These are phyloP conservation scores for Globisporangium recalcitrans DNA, from an alignment of 352 stramenopile species.

Conservation along the genomic window DNA sequence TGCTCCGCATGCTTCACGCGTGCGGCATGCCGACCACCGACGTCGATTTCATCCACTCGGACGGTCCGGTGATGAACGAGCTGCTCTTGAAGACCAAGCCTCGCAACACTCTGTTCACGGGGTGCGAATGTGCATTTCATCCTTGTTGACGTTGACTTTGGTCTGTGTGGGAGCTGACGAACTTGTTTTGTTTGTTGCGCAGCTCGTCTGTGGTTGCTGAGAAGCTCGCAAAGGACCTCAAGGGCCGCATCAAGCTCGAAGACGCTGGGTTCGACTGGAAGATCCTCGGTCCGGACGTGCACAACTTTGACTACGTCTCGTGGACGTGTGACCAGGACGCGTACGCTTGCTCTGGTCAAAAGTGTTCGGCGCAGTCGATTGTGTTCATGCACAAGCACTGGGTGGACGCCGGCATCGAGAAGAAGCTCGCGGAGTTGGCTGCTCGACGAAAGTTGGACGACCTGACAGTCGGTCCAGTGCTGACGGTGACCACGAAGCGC, in stretches of 20 bases:
- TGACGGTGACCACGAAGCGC: conserved; percentile 95
- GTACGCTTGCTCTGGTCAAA: conserved; percentile 97
- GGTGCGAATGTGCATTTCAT: too few relatives aligned
- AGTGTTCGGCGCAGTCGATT: conserved; percentile 98
- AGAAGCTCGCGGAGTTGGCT: conserved; percentile 91
- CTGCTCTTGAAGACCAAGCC: conserved; percentile 92
- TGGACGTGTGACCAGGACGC: conserved; percentile 98
- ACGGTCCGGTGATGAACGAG: conserved; percentile 92
- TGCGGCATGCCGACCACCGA: conserved; percentile 94
- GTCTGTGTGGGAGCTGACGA: not conserved
- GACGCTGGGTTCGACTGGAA: conserved; percentile 99
- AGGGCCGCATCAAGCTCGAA: conserved; percentile 93
- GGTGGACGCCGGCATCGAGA: conserved; percentile 86
- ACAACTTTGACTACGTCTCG: conserved; percentile 96
- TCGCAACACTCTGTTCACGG: conserved; percentile 97
- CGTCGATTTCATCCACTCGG: conserved; percentile 96
- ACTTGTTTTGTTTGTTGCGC: not conserved
- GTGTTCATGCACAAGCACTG: conserved; percentile 99
- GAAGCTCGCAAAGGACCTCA: conserved; percentile 89
- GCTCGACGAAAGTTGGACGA: conserved; percentile 89
- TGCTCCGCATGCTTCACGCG: conserved; percentile 91
- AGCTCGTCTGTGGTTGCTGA: conserved; percentile 91
- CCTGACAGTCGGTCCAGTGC: conserved; percentile 94
- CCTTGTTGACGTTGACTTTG: too few relatives aligned
- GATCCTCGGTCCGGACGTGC: conserved; percentile 93